Base-by-base conservation (phyloP, 495 filamentous ascomycete genomes). In the Xylaria longipes region DNA sequence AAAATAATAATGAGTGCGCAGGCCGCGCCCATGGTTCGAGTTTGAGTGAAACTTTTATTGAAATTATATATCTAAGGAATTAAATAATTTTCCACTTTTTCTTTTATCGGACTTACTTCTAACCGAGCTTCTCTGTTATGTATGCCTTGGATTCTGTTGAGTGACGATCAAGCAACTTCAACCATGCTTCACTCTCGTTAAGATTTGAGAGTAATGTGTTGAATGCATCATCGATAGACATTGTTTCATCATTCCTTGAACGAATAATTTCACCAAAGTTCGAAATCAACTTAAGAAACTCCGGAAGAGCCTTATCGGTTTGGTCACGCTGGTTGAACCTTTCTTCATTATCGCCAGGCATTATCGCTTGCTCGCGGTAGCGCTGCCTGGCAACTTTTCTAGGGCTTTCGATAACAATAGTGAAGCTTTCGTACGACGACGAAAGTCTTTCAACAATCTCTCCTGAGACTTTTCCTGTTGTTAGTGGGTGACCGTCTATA, bases 401-500 rank as follows among this genome's bases (percentile, higher is more conserved):
- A 0, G 68, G 33, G 22, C 43, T 48, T 1, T 62, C 45, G 5
- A 70, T 41, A n/a, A 63, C 41, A 20, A 70, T 70, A 2, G 68
- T 70, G 20, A 63, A 4, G 17, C 68, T 58, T 17, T 31, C 58
- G 9, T 48, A 62, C 1, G 5, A 2, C 2, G 17, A 2, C 29
- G 0, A 27, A 4, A 22, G 54, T 15, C 20, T 9, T 20, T 20
- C n/a, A 22, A 70, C 54, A 25, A 70, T 0, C 0, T n/a, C 9
- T n/a, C 17, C 20, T 4, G 56, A 70, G 3, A 54, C 3, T 2
- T 0, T 9, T 3, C 66, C 66, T 7, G 6, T 2, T 17, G 68
- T 54, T 41, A 70, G 33, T 3, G 68, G 68, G 45, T 61, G 68
- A 0, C 57, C 57, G n/a, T 70, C 68, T 12, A 70, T 9, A 11